Base-by-base conservation (phyloP, 352 stramenopile species). In the Thalassiosira livingstoniorum region DNA sequence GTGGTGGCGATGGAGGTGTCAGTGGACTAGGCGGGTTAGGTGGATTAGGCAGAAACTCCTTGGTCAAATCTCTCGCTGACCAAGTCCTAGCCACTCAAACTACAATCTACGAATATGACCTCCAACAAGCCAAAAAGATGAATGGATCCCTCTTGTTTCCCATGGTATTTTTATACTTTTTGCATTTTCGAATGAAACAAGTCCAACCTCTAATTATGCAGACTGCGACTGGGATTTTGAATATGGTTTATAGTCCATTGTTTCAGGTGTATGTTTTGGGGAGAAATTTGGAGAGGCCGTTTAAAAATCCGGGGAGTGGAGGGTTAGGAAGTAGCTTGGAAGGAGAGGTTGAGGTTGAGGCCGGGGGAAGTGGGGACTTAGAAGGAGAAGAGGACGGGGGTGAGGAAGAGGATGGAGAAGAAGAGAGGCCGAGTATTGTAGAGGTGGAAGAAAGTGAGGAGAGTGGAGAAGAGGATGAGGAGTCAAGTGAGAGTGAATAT, bases 141-240 rank as follows among this genome's bases (percentile, higher is more conserved):
- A 87, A 92, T 71, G 53, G 58, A 18, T 66, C 69, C 32, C 57
- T 94, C 2, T 54, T 94, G 4, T 83, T 92, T 31, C 88, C 88
- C 23, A 90, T 94, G 85, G 25, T 82, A 2, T 85, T 94, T 53
- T 75, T 92, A 18, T 93, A 89, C 80, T 87, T 94, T 62, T 75
- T 94, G 39, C 90, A 94, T 85, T 93, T 93, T 71, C 90, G 88
- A 75, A 85, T 94, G 84, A 76, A 82, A 54, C 89, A 93, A 60
- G 78, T 91, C 1, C 90, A 94, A 53, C 90, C 90, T 11, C 67
- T 94, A 0, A 73, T 93, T 25, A 85, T 93, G 58, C 83, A 92
- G 65, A 83, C 80, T 18, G 75, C 85, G 1, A 91, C 75, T 15
- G 85, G 88, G 11, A 35, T 91, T 4, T 51, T 89, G 60, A 89